Evolutionary conservation across 345 rosid genomes (phyloP), one percentile per base, ranked within the genome.

Genomic region (Leavenworthia alabamica): DNA sequence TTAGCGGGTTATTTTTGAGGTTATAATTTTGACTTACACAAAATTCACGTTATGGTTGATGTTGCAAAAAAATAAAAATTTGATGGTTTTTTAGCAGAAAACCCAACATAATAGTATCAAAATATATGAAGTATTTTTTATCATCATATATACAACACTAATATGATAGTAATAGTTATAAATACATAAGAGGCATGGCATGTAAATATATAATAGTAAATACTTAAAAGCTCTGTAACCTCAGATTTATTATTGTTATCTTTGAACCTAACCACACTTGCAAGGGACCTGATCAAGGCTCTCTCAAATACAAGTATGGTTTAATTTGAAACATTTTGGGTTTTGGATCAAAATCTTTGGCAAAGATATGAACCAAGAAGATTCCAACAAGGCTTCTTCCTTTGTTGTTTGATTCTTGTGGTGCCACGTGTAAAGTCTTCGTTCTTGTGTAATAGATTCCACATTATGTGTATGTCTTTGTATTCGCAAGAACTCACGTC

Each of bases 401-500:
- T 72, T 36, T 44, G 73, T 27, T 37, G 73, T 27, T 36, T 24
- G 33, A 16, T 37, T 19, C 39, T 7, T 42, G 51, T 10, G 8
- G 37, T 14, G 41, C 10, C 3, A 7, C 62, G 58, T 41, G 28
- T 50, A 6, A 48, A 70, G 36, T 41, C 39, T 35, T 76, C 71
- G 10, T 55, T 70, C 50, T 71, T 67, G 28, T 68, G 78, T 19
- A 80, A 59, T 45, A 80, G 49, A 47, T 78, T 73, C 84, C 82
- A 80, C 84, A 77, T 78, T 16, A 78, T 78, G 22, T 66, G 84
- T 37, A 80, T 55, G 65, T 80, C 84, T 47, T 80, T 75, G 44
- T 80, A 80, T 66, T 80, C 80, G n/a, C 82, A 80, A 9, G 80
- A 68, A 58, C 67, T 75, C 78, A 80, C 84, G 2, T 80, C 82